Evolutionary conservation across 2,329 filamentous ascomycete species (phyloP).

Genomic region (Trichoderma sp.): DNA sequence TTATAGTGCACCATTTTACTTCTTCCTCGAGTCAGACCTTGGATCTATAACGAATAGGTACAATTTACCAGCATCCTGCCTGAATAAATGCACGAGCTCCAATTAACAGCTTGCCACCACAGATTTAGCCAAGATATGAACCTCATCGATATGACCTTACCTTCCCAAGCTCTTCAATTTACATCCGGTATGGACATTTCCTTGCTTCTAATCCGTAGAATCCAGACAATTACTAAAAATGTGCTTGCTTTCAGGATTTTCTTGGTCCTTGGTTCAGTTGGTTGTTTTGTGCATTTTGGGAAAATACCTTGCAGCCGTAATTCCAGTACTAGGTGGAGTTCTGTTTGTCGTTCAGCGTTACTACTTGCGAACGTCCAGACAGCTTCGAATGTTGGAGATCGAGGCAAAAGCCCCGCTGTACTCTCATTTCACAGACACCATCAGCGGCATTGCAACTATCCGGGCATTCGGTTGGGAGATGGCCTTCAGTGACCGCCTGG

Average conservation of each 20-base stretch:
- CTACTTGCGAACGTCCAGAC: slow-evolving; percentile 55
- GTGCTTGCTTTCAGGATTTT: background rate
- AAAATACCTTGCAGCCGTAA: background rate
- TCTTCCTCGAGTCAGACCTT: background rate
- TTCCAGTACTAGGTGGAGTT: background rate
- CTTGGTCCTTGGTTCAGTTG: background rate
- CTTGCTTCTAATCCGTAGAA: background rate
- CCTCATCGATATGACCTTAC: background rate
- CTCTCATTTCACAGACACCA: slow-evolving; percentile 34
- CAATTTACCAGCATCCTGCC: background rate
- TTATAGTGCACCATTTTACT: background rate
- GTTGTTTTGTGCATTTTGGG: background rate
- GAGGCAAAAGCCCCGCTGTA: slow-evolving; percentile 41
- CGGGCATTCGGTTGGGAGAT: slow-evolving; percentile 51
- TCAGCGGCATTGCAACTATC: slow-evolving; percentile 47
- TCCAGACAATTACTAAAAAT: background rate
- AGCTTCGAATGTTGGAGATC: slow-evolving; percentile 54
- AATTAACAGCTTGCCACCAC: background rate
- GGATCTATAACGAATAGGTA: background rate
- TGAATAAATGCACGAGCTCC: background rate
- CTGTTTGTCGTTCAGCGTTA: slow-evolving; percentile 47
- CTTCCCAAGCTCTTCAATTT: background rate
- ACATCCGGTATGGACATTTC: background rate
- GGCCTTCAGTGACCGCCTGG: background rate
- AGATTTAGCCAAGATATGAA: background rate